These are phyloP conservation scores for Rhynchosporium secalis DNA, from an alignment of 2,329 filamentous ascomycete species.

Conservation along the genomic window DNA sequence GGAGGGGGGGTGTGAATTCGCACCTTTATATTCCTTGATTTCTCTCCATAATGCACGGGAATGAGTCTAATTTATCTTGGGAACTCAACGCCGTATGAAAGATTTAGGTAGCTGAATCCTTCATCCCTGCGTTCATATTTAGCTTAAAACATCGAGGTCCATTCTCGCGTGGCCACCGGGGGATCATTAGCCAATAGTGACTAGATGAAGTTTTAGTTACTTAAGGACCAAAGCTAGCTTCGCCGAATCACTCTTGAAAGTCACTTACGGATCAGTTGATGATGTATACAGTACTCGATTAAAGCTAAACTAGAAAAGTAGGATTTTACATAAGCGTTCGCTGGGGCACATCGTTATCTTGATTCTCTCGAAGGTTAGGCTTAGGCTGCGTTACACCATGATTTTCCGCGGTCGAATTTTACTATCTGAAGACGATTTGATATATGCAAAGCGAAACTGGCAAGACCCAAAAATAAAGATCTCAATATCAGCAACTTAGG, in stretches of 20 bases:
- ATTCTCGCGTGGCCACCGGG: not conserved
- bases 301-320: conserved; percentile 6
- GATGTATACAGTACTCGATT: not conserved
- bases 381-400: conserved; percentile 12
- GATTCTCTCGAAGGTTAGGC: not conserved
- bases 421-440: not conserved
- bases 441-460: conserved; percentile 7
- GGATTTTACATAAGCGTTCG: conserved; percentile 4
- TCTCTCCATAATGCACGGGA: conserved; percentile 4
- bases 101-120: not conserved
- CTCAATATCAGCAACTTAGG: not conserved
- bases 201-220: conserved; percentile 6
- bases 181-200: not conserved
- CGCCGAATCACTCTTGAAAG: not conserved
- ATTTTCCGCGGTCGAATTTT: conserved; percentile 3
- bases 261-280: not conserved
- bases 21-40: conserved; percentile 12
- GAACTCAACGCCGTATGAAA: conserved; percentile 1
- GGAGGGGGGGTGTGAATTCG: not conserved
- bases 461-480: not conserved
- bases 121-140: not conserved
- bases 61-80: conserved; percentile 2
- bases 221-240: conserved; percentile 15
- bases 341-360: not conserved
- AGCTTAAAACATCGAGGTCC: not conserved